These are phyloP conservation scores for Diospyros lotus DNA, from an alignment of 148 eudicot genomes.

Conservation along the genomic window DNA sequence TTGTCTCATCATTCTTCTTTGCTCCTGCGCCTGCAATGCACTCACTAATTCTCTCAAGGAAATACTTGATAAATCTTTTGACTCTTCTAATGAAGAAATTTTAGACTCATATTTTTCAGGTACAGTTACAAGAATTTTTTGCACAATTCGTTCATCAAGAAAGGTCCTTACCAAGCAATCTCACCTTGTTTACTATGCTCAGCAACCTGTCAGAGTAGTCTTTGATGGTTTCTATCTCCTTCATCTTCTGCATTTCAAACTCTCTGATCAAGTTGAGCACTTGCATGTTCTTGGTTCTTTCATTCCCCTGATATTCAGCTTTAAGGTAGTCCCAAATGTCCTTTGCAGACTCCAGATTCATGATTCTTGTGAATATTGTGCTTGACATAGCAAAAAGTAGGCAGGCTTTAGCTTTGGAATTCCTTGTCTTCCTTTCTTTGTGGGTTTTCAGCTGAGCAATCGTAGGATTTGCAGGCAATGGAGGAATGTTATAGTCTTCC, in stretches of 20 bases:
- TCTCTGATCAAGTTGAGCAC: too few relatives aligned
- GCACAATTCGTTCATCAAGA: too few relatives aligned
- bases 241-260: too few relatives aligned
- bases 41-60: background rate
- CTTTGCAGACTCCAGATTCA: background rate
- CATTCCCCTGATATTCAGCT: background rate
- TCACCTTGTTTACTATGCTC: background rate
- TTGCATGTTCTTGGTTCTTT: too few relatives aligned
- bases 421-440: background rate
- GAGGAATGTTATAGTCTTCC: too few relatives aligned
- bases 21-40: background rate
- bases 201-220: background rate
- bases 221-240: too few relatives aligned
- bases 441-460: background rate
- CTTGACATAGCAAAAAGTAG: background rate
- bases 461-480: background rate
- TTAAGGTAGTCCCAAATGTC: conserved; percentile 1
- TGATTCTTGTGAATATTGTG: too few relatives aligned
- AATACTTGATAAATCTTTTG: background rate
- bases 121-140: too few relatives aligned
- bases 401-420: background rate
- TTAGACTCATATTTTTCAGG: background rate
- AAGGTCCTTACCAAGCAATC: too few relatives aligned
- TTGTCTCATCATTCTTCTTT: background rate
- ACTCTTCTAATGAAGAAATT: background rate